Base-by-base conservation (phyloP, 2,329 filamentous ascomycete species). In the Fusarium hainanense region DNA sequence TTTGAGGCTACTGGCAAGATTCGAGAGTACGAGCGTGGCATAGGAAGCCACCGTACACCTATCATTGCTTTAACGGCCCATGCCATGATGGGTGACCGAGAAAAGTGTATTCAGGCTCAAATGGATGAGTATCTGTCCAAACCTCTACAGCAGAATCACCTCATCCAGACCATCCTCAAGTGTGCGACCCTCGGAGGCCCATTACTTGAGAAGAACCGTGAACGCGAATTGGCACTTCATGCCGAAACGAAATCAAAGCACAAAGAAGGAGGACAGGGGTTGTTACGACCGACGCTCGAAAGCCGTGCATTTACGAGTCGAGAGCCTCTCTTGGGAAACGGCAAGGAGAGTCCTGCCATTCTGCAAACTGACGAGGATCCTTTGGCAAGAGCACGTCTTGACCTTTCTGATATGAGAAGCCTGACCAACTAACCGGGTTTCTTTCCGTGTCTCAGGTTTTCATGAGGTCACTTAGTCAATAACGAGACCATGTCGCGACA, bases 71-170 rank as follows among this genome's bases (percentile, higher is more conserved):
- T 99, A 46, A 99, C 96, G 14, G 96, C 96, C 2, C 96, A 99
- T 82, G 96, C 96, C 74, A 99, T 99, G 96, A 90, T 98, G 84
- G 96, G 96, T 70, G 96, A 99, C 77, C 89, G 96, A 51, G 96
- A 99, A 79, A 97, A 97, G 84, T 99, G 96, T 80, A 97, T 99
- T 66, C 93, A 97, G 79, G 96, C 95, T 12, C 94, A 98, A 83
- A 99, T 99, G 96, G 96, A 99, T 79, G 96, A 99, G 80, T 99
- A 99, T 78, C 85, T 99, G 43, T 97, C 95, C 20, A 99, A 99
- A 79, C 95, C 95, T 27, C 85, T 98, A 66, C 97, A 98, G 80
- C 95, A 97, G 78, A 98, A 97, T 79, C 93, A 97, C 79, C 90
- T 98, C 76, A 98, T 98, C 76, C 95, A 98, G 82, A 98, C 94